Conservation (phyloP, 371 early-diverging fungal species). For the Syncephalis plumigaleata region DNA sequence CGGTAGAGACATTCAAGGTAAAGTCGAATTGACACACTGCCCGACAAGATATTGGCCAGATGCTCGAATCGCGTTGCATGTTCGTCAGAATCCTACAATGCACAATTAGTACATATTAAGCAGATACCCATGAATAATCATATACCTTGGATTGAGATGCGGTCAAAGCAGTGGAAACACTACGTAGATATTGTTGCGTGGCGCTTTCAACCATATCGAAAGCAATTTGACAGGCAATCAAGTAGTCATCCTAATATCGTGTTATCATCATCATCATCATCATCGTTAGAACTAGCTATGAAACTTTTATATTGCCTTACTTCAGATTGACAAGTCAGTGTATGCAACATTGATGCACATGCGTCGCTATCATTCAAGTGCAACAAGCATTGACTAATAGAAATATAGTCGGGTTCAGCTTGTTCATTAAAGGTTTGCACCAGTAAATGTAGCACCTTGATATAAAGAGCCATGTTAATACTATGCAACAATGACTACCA, state of each 20-base stretch:
- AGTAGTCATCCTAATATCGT: slow-evolving; percentile 18
- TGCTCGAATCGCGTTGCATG: too few relatives aligned
- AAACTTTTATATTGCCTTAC: slow-evolving; percentile 4
- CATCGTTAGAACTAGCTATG: neutral
- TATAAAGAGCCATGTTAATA: too few relatives aligned
- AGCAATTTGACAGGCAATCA: slow-evolving; percentile 90
- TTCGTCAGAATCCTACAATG: too few relatives aligned
- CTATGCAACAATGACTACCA: neutral
- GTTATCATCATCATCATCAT: neutral
- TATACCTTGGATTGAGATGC: neutral
- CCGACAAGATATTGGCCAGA: slow-evolving; percentile 45
- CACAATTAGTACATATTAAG: slow-evolving; percentile 26
- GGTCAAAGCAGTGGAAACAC: slow-evolving; percentile 38
- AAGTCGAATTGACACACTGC: slow-evolving; percentile 73
- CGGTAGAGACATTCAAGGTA: slow-evolving; percentile 85
- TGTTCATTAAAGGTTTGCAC: slow-evolving; percentile 64
- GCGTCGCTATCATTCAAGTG: slow-evolving; percentile 62
- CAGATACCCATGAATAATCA: neutral
- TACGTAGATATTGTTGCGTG: slow-evolving; percentile 77
- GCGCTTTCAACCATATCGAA: slow-evolving; percentile 92
- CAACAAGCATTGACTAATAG: slow-evolving; percentile 80
- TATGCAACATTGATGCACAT: slow-evolving; percentile 52
- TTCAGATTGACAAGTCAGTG: slow-evolving; percentile 30
- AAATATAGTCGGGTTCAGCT: slow-evolving; percentile 72
- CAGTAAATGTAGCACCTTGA: slow-evolving; percentile 54